These are phyloP conservation scores for Coprinopsis marcescibilis DNA, from an alignment of 768 basidiomycete genomes.

Conservation along the genomic window DNA sequence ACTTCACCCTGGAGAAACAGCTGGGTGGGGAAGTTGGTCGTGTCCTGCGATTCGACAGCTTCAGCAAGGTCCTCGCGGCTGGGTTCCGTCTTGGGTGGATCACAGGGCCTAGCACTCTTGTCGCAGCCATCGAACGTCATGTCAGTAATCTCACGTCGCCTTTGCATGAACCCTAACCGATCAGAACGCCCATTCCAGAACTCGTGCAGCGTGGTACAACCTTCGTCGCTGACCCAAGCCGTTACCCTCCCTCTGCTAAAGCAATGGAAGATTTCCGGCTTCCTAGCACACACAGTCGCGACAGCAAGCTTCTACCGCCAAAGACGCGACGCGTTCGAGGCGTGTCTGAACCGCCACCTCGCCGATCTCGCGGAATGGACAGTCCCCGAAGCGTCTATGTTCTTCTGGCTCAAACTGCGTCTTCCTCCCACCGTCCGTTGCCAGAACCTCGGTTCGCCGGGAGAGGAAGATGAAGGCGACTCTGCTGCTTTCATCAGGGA, in stretches of 20 bases:
- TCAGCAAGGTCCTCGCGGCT: constrained; percentile 73
- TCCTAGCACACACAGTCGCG: constrained; percentile 53
- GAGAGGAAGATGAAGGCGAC: constrained; percentile 39
- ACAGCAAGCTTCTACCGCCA: constrained; percentile 65
- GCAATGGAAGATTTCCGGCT: constrained; percentile 68
- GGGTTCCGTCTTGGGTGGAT: constrained; percentile 76
- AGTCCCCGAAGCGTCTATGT: constrained; percentile 77
- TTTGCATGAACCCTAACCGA: neutral
- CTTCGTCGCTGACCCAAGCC: constrained; percentile 53
- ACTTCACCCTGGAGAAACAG: constrained; percentile 69
- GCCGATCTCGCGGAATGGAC: constrained; percentile 66
- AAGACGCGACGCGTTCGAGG: constrained; percentile 69
- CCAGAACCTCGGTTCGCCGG: too few species aligned
- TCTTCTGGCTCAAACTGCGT: constrained; percentile 61
- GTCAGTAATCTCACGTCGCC: constrained; percentile 32
- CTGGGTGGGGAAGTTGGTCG: constrained; percentile 57
- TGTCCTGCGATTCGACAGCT: constrained; percentile 80
- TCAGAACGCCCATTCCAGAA: constrained; percentile 31
- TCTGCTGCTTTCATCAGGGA: constrained; percentile 61
- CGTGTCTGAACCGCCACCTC: constrained; percentile 62
- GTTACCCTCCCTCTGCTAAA: constrained; percentile 49
- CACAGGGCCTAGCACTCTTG: constrained; percentile 59
- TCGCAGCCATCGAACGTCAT: constrained; percentile 62
- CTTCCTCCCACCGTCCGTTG: constrained; percentile 9
- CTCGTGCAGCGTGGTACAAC: constrained; percentile 54